Evolutionary conservation across 2,329 filamentous ascomycete species (phyloP), one percentile per base, ranked within the genome.

Genomic region (Ophiocordyceps camponoti-floridani): DNA sequence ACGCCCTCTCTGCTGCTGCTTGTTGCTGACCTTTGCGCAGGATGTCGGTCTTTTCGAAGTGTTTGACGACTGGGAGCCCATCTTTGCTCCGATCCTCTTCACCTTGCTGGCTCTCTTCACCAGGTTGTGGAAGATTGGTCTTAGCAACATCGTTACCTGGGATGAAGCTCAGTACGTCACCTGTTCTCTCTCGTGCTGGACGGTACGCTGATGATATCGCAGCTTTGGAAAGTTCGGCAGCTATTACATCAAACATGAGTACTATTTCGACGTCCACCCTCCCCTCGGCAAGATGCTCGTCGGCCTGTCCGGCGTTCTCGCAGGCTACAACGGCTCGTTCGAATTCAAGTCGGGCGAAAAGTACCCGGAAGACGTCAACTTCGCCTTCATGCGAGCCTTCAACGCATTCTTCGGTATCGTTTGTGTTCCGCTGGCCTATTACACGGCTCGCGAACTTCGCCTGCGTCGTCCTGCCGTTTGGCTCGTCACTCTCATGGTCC

Each of bases 311-410:
- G 91, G 91, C 59, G 94, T 93, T 59, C 73, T 98, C 49, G 93
- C 89, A 52, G 89, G 89, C 52, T 98, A 98, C 72, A 98, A 98
- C 69, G 91, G 91, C 47, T 93, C 89, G 4, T 98, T 98, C 65
- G 91, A 98, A 60, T 98, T 98, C 75, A 98, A 98, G 66, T 96
- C 89, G 45, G 91, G 91, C 60, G 91, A 96, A 59, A 87, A 77
- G 45, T 98, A 98, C 61, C 91, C 91, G 11, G 77, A 80, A 53
- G 86, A 96, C 57, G 73, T 98, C 58, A 82, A 98, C 70, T 98
- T 94, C 64, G 93, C 88, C 54, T 94, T 94, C 59, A 98, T 98
- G 93, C 85, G 91, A 54, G 75, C 89, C 49, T 98, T 98, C 75
- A 98, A 96, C 62, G 83, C 89, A 51, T 77, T 86, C 50, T 98